Percentiles rank a stretch among this genome's conserved stretches.
Evolutionary conservation across 2,329 filamentous ascomycete genomes (phyloP).

Genomic region (Phialophora expanda): DNA sequence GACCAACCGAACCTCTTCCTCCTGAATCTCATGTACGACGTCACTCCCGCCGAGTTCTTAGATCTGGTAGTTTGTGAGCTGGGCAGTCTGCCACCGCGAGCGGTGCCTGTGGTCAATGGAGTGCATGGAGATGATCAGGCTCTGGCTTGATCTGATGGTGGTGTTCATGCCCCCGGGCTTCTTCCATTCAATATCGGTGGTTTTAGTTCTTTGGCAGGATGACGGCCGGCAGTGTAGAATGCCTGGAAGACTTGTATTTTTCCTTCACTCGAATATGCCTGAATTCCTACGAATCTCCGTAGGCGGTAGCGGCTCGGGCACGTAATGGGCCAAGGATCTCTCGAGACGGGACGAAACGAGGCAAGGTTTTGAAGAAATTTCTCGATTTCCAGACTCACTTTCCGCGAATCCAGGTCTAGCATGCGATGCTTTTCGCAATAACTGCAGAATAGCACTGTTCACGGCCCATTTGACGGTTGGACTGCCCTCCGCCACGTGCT

Average conservation of each 20-base stretch:
- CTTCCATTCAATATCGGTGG: neutral
- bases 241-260: neutral
- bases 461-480: neutral
- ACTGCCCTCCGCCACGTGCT: neutral
- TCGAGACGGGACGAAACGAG: neutral
- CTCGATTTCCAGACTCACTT: neutral
- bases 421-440: neutral
- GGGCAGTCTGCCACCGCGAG: slow-evolving; percentile 82
- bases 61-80: slow-evolving; percentile 90
- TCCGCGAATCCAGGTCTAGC: neutral
- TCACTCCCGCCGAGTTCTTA: slow-evolving; percentile 84
- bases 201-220: neutral
- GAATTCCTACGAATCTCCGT: neutral
- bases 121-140: slow-evolving; percentile 39
- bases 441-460: neutral
- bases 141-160: slow-evolving; percentile 23
- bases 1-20: slow-evolving; percentile 66
- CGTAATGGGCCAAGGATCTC: neutral
- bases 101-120: slow-evolving; percentile 69
- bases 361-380: neutral
- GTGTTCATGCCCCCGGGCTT: neutral
- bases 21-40: slow-evolving; percentile 84
- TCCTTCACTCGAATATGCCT: neutral
- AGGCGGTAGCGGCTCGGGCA: neutral
- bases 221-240: neutral